Evolutionary conservation across 2,329 filamentous ascomycete genomes (phyloP).

Genomic region (Paecilomyces dactylethromorphus): DNA sequence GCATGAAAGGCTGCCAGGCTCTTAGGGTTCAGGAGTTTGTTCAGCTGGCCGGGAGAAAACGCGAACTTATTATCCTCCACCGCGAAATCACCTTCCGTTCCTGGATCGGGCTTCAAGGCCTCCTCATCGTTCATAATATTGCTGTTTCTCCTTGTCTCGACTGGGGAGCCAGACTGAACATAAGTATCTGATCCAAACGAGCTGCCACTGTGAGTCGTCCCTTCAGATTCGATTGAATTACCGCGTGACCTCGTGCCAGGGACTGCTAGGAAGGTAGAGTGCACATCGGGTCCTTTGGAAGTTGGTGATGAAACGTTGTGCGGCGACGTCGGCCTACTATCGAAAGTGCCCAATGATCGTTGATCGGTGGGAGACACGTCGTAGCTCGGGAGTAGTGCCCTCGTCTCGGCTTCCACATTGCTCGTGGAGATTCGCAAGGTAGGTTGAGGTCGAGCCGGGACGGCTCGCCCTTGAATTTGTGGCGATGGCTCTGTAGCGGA

Average conservation of each 20-base stretch:
- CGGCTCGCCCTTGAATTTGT: conserved; percentile 25
- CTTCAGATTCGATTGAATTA: conserved; percentile 59
- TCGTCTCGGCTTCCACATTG: conserved; percentile 24
- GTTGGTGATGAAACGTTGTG: conserved; percentile 62
- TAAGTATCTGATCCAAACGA: conserved; percentile 51
- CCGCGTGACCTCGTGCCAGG: conserved; percentile 58
- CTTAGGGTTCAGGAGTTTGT: conserved; percentile 75
- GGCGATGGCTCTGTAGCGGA: conserved; percentile 23
- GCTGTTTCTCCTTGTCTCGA: conserved; percentile 39
- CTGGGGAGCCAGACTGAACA: conserved; percentile 35
- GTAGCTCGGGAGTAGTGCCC: conserved; percentile 21
- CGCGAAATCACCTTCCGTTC: conserved; percentile 63
- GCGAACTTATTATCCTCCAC: conserved; percentile 65
- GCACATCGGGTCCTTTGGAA: conserved; percentile 44
- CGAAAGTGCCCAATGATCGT: conserved; percentile 51
- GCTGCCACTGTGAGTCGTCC: conserved; percentile 46
- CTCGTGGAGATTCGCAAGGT: conserved; percentile 33
- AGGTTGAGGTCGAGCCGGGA: conserved; percentile 28
- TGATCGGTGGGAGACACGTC: conserved; percentile 43
- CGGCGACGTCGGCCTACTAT: conserved; percentile 59
- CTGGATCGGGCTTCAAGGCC: conserved; percentile 62
- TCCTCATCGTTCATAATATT: conserved; percentile 55
- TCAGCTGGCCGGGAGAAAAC: conserved; percentile 65
- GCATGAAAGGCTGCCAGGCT: conserved; percentile 68
- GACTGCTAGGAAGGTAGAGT: conserved; percentile 55